These are phyloP conservation scores for Gnaphalium uliginosum DNA, from an alignment of 129 eudicot species.

Conservation along the genomic window DNA sequence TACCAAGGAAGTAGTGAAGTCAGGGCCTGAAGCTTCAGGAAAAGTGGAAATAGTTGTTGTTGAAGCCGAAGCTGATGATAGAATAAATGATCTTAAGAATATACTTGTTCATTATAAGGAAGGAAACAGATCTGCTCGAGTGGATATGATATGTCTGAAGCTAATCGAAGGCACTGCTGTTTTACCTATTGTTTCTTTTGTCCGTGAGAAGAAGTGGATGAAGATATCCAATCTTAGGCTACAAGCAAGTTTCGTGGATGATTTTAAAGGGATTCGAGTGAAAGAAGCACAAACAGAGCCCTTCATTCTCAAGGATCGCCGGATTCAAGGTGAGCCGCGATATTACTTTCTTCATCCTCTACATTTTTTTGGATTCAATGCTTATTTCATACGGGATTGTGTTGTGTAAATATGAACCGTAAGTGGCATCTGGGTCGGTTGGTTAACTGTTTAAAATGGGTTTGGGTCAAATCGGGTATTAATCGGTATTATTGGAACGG, in stretches of 20 bases:
- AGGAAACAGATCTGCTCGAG: conserved; percentile 58
- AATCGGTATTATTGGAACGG: too few species aligned
- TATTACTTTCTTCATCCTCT: not conserved
- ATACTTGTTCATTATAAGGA: conserved; percentile 54
- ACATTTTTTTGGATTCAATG: too few species aligned
- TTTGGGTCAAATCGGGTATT: too few species aligned
- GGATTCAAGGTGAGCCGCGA: conserved; percentile 62
- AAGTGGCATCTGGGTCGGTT: too few species aligned
- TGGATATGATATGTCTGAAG: conserved; percentile 39
- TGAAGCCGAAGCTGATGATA: conserved; percentile 65
- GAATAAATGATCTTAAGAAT: conserved; percentile 33
- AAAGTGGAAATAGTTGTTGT: conserved; percentile 75
- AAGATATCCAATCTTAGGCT: conserved; percentile 68
- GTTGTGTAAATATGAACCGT: too few species aligned
- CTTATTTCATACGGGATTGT: too few species aligned
- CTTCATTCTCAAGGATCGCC: conserved; percentile 64
- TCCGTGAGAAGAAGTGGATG: conserved; percentile 63
- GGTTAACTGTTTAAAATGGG: too few species aligned
- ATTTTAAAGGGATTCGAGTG: conserved; percentile 40
- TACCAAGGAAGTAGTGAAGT: conserved; percentile 54
- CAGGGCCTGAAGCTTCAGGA: conserved; percentile 60
- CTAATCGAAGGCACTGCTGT: conserved; percentile 54
- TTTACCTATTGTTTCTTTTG: conserved; percentile 56
- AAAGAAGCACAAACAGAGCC: conserved; percentile 78
- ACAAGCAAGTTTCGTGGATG: conserved; percentile 63